phyloP scores from a whole-genome alignment of 2,329 filamentous ascomycete species.

The Neofusicoccum sp. region DNA sequence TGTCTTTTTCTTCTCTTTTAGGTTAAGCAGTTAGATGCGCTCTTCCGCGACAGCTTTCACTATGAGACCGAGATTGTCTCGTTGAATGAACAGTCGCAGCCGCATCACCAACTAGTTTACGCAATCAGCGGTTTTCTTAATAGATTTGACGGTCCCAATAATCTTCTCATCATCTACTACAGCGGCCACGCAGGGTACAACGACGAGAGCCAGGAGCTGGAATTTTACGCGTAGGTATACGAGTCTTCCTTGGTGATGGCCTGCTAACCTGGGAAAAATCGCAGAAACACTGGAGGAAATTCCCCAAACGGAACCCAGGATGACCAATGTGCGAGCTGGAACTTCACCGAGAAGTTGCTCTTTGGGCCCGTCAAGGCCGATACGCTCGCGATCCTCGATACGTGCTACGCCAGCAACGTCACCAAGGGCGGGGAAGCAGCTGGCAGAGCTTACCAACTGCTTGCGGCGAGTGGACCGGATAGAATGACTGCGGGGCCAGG shows the following conservation, averaged over 20 bases:
- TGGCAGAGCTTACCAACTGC: constrained; percentile 35
- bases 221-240: constrained; percentile 31
- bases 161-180: constrained; percentile 43
- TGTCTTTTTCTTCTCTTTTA: constrained; percentile 14
- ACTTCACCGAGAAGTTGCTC: constrained; percentile 24
- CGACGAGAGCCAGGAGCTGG: constrained; percentile 21
- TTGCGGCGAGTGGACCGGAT: constrained; percentile 35
- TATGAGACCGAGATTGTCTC: constrained; percentile 37
- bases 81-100: constrained; percentile 34
- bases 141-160: constrained; percentile 29
- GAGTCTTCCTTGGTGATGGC: neutral
- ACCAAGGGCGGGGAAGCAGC: constrained; percentile 32
- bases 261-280: neutral
- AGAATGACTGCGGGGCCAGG: constrained; percentile 35
- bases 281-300: no score
- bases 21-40: constrained; percentile 33
- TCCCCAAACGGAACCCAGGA: constrained; percentile 35
- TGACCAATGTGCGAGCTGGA: neutral
- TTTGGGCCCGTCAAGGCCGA: constrained; percentile 36
- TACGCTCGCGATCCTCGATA: constrained; percentile 42
- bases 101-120: constrained; percentile 37
- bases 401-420: constrained; percentile 41
- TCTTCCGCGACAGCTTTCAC: constrained; percentile 35
- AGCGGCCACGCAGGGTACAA: constrained; percentile 39
- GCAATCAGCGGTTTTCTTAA: constrained; percentile 34